Percentiles rank a stretch among this genome's conserved stretches.
phyloP scores from a whole-genome alignment of 75 land plant genomes.

The Cryptomeria japonica region DNA sequence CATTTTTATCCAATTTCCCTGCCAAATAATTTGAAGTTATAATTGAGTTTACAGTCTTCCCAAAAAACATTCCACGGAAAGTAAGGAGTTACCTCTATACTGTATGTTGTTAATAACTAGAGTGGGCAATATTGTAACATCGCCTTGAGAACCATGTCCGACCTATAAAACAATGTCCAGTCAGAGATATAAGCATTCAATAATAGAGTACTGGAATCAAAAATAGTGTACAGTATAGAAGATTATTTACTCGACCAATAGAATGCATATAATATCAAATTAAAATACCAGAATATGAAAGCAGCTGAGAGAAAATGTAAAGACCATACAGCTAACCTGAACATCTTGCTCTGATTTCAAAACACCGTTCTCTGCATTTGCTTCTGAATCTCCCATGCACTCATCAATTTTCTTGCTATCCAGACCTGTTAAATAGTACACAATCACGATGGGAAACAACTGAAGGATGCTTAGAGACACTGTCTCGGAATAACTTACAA shows the following conservation, averaged over 20 bases:
- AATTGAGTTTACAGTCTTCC: neutral
- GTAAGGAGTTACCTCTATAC: conserved; percentile 40
- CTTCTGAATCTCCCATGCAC: conserved; percentile 81
- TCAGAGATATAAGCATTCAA: neutral
- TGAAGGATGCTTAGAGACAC: neutral
- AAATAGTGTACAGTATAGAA: neutral
- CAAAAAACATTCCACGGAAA: neutral
- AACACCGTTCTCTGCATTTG: conserved; percentile 65
- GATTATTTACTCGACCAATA: neutral
- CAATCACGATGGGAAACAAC: neutral
- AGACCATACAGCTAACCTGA: conserved; percentile 48
- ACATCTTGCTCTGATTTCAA: conserved; percentile 84
- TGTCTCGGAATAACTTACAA: neutral
- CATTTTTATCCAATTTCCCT: conserved; percentile 60
- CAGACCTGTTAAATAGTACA: conserved; percentile 39
- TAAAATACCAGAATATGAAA: neutral
- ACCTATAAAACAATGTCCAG: conserved; percentile 23
- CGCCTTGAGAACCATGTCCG: conserved; percentile 51
- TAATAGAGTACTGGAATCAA: neutral
- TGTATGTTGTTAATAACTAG: conserved; percentile 58
- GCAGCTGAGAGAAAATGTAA: neutral
- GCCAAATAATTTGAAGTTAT: conserved; percentile 9
- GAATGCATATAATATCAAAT: neutral
- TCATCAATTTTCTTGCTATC: conserved; percentile 50
- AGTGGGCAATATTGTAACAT: conserved; percentile 58